These are phyloP conservation scores for Pythium vanterpoolii DNA, from an alignment of 352 stramenopile species.

Conservation along the genomic window DNA sequence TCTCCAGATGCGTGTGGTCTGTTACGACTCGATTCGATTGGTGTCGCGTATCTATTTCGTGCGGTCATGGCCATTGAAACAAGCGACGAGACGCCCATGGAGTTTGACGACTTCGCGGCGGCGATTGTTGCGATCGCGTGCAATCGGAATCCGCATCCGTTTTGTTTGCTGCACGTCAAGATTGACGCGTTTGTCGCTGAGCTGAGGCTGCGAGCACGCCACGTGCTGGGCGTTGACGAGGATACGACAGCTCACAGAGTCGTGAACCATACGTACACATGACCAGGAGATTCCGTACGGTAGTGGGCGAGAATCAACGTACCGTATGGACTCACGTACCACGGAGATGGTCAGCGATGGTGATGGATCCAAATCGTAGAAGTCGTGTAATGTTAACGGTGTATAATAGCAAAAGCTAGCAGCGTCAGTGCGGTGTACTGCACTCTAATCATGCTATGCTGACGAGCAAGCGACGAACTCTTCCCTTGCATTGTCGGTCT, in stretches of 20 bases:
- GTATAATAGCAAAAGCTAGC: too few relatives aligned
- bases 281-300: too few relatives aligned
- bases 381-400: too few relatives aligned
- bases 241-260: not conserved
- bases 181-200: constrained; percentile 39
- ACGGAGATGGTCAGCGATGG: not conserved
- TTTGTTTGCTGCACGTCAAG: constrained; percentile 48
- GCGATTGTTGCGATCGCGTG: constrained; percentile 46
- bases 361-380: too few relatives aligned
- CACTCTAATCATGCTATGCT: too few relatives aligned
- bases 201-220: constrained; percentile 13
- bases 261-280: not conserved
- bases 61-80: constrained; percentile 53
- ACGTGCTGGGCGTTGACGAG: not conserved
- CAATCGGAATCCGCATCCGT: constrained; percentile 43
- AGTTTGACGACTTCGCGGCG: constrained; percentile 60
- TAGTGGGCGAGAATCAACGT: too few relatives aligned
- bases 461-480: too few relatives aligned
- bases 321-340: not conserved
- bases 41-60: constrained; percentile 38
- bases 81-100: constrained; percentile 43
- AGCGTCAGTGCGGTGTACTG: too few relatives aligned
- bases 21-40: constrained; percentile 20
- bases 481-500: too few relatives aligned
- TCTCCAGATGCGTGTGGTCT: not conserved